Percentiles rank a stretch among this genome's conserved stretches.
phyloP scores from a whole-genome alignment of 768 basidiomycete species.

The Lentinula raphanica region DNA sequence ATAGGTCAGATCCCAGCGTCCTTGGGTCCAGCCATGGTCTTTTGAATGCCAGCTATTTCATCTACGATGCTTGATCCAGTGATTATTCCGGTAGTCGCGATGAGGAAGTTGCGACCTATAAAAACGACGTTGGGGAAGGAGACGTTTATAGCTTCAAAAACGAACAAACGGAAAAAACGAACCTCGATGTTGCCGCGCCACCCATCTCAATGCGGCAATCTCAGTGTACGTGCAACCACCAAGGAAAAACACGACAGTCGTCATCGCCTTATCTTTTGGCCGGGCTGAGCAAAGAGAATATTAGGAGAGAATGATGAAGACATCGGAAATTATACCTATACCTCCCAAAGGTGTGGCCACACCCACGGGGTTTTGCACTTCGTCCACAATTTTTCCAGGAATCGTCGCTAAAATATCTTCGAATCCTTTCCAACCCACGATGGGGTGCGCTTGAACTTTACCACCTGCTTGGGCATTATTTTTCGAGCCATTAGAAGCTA shows the following conservation, averaged over 20 bases:
- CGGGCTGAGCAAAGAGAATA: conserved; percentile 26
- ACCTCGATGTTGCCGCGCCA: conserved; percentile 82
- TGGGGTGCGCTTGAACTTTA: conserved; percentile 81
- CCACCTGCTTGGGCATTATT: conserved; percentile 22
- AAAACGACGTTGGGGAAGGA: conserved; percentile 8
- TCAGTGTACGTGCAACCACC: conserved; percentile 98
- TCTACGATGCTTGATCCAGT: conserved; percentile 73
- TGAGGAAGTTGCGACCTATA: conserved; percentile 78
- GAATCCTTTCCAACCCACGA: conserved; percentile 96
- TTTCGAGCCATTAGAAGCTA: conserved; percentile 15
- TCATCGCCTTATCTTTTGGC: conserved; percentile 59
- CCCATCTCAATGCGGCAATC: conserved; percentile 92
- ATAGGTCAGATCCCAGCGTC: conserved; percentile 35
- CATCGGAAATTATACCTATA: conserved; percentile 21
- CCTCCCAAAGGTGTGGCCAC: background rate
- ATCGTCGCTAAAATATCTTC: conserved; percentile 82
- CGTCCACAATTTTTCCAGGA: conserved; percentile 84
- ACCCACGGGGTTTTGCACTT: conserved; percentile 41
- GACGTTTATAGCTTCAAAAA: conserved; percentile 12
- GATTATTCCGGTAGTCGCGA: conserved; percentile 89
- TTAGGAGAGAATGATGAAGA: background rate
- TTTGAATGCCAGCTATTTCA: conserved; percentile 47
- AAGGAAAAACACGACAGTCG: conserved; percentile 92
- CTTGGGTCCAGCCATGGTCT: conserved; percentile 30
- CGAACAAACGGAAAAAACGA: conserved; percentile 17